Conservation (phyloP, 106 monocot genomes). For the Iris macrosiphon region DNA sequence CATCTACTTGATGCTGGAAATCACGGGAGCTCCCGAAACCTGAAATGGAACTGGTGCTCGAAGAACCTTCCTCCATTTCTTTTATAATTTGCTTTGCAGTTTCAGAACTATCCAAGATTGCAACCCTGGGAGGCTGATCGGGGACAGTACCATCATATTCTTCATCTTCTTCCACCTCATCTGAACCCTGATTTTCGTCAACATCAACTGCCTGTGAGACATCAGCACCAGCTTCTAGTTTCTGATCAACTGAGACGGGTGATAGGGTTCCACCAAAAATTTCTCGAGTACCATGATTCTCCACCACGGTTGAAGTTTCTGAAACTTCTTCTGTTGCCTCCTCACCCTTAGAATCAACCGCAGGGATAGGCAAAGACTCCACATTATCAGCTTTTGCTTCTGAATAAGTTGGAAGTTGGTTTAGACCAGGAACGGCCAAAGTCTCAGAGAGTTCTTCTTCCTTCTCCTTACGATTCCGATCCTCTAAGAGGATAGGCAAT, state of each 20-base stretch:
- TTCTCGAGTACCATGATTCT: background rate
- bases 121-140: constrained; percentile 41
- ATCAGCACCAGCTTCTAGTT: constrained; percentile 11
- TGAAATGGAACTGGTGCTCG: constrained; percentile 12
- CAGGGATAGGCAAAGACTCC: background rate
- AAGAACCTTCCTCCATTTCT: constrained; percentile 43
- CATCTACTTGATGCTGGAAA: constrained; percentile 31
- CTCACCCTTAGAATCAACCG: constrained; percentile 13
- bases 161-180: constrained; percentile 35
- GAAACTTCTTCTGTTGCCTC: background rate
- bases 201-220: constrained; percentile 14
- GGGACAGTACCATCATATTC: constrained; percentile 23
- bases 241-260: background rate
- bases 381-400: background rate
- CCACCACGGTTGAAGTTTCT: background rate
- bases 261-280: background rate
- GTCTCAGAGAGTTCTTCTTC: too few relatives aligned
- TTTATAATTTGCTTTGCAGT: constrained; percentile 48
- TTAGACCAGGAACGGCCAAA: background rate
- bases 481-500: background rate
- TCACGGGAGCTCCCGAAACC: constrained; percentile 19
- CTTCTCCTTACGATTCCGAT: constrained; percentile 1
- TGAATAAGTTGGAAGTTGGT: constrained; percentile 1
- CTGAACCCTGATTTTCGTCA: constrained; percentile 10
- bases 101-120: constrained; percentile 48